phyloP scores from a whole-genome alignment of 257 asterid species.

The Solanum chiquidenum region DNA sequence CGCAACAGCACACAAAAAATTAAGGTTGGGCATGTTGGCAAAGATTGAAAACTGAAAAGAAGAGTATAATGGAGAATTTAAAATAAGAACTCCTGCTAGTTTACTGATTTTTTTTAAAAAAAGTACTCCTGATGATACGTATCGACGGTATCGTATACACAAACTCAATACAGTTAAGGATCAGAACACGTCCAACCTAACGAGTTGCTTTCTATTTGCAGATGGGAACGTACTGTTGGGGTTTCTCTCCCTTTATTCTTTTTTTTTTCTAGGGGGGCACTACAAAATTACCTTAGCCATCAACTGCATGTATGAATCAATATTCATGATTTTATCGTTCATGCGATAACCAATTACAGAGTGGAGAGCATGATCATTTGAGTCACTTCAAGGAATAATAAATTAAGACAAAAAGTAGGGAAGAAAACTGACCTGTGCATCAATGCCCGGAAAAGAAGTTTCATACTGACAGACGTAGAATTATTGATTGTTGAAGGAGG shows the following conservation, averaged over 20 bases:
- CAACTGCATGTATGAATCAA: not conserved
- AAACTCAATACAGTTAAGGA: not conserved
- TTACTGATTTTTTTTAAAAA: not conserved
- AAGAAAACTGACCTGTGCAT: constrained; percentile 55
- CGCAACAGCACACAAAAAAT: not conserved
- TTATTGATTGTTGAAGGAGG: constrained; percentile 90
- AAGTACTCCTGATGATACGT: not conserved
- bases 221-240: not conserved
- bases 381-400: not conserved
- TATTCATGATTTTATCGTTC: not conserved
- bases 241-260: not conserved
- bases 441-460: constrained; percentile 73
- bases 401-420: not conserved
- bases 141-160: not conserved
- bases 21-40: not conserved
- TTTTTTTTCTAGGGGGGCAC: not conserved
- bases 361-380: not conserved
- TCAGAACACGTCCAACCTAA: not conserved
- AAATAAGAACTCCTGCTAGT: not conserved
- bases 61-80: not conserved
- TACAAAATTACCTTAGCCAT: not conserved
- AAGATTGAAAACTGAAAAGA: not conserved
- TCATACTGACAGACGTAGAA: constrained; percentile 53
- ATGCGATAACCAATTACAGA: not conserved
- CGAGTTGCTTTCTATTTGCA: not conserved